A percentile compares a stretch with the other conserved stretches of the same genome.
Conservation (phyloP, 176 grass and related monocot species). For the bread wheat (Triticum aestivum) region DNA sequence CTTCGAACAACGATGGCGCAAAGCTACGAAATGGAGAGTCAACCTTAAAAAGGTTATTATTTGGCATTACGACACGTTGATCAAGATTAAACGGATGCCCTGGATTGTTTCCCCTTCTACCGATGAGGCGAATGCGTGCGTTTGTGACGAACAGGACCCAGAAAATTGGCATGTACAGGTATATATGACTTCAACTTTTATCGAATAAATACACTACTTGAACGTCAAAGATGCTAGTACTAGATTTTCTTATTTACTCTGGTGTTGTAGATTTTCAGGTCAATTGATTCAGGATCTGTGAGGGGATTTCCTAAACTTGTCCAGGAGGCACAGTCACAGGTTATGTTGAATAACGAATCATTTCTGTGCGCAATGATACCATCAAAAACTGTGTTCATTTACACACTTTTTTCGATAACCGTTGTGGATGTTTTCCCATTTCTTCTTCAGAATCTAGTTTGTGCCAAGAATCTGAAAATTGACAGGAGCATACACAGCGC, state of each 20-base stretch:
- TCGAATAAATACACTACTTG: background rate
- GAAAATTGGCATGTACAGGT: conserved; percentile 97
- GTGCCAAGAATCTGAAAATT: conserved; percentile 83
- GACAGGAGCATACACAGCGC: conserved; percentile 94
- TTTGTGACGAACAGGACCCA: conserved; percentile 61
- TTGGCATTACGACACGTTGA: conserved; percentile 75
- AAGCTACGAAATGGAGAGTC: conserved; percentile 72
- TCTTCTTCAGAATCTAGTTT: conserved; percentile 73
- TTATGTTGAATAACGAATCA: background rate
- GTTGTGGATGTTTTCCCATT: conserved; percentile 1
- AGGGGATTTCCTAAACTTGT: conserved; percentile 85
- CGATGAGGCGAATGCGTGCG: conserved; percentile 46
- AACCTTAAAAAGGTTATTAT: conserved; percentile 61
- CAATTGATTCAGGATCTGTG: conserved; percentile 88
- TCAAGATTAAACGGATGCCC: conserved; percentile 78
- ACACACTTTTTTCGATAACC: background rate
- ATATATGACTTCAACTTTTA: background rate
- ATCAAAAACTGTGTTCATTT: background rate
- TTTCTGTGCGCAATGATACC: background rate
- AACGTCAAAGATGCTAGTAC: background rate
- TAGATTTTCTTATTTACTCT: background rate
- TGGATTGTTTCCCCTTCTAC: conserved; percentile 73
- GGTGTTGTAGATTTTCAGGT: conserved; percentile 69
- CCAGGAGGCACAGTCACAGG: conserved; percentile 71
- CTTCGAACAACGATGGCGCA: conserved; percentile 92